Conservation (phyloP, 805 yeast genomes). For the Saccharomycopsis oosterbeekiorum region DNA sequence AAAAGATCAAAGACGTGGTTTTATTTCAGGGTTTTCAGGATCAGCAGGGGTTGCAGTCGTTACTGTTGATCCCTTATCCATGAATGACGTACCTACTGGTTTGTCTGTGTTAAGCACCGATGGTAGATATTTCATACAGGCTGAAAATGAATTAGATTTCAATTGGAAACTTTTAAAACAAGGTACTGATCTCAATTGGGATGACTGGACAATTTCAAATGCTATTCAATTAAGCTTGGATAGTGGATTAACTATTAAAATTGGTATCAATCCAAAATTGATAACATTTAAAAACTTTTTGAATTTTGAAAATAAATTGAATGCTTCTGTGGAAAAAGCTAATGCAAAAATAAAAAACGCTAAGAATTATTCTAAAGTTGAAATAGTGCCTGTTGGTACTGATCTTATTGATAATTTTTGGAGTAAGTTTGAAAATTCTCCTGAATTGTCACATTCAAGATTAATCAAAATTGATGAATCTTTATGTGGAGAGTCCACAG, state of each 20-base stretch:
- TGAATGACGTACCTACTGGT: conserved; percentile 39
- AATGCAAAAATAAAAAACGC: conserved; percentile 4
- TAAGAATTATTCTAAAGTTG: conserved; percentile 28
- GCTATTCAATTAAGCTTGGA: conserved; percentile 36
- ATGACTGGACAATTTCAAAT: conserved; percentile 58
- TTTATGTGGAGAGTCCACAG: conserved; percentile 56
- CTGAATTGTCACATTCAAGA: conserved; percentile 42
- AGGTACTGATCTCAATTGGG: conserved; percentile 71
- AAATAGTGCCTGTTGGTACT: conserved; percentile 40
- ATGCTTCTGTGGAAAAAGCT: conserved; percentile 20
- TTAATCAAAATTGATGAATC: conserved; percentile 42
- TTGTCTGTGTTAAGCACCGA: conserved; percentile 83
- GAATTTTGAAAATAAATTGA: conserved; percentile 25
- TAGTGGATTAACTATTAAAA: conserved; percentile 34
- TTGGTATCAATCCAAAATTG: conserved; percentile 79
- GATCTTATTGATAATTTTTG: conserved; percentile 74
- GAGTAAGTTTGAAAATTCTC: conserved; percentile 55
- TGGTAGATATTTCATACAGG: conserved; percentile 91
- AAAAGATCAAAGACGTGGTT: conserved; percentile 75
- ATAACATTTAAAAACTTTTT: conserved; percentile 37
- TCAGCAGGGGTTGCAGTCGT: conserved; percentile 90
- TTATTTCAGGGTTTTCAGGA: conserved; percentile 83
- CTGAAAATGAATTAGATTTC: conserved; percentile 66
- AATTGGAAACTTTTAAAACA: conserved; percentile 78
- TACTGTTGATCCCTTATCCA: conserved; percentile 37